Conservation (phyloP, 257 asterid genomes). For the Ocimum tenuiflorum region DNA sequence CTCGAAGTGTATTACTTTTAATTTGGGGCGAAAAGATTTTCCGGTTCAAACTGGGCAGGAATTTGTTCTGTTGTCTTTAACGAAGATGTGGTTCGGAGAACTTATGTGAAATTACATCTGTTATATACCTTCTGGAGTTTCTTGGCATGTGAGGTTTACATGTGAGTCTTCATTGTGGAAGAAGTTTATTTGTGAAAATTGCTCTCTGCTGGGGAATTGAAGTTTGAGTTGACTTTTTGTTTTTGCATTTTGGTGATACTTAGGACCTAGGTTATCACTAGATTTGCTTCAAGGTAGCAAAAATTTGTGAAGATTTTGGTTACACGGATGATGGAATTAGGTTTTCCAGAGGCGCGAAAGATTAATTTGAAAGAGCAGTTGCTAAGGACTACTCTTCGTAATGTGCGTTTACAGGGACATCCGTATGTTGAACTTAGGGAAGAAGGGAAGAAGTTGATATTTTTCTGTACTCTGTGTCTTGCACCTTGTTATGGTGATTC, state of each 20-base stretch:
- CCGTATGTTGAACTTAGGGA: conserved; percentile 77
- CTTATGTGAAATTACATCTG: background rate
- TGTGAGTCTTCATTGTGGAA: background rate
- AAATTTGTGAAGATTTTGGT: conserved; percentile 16
- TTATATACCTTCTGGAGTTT: too few relatives aligned
- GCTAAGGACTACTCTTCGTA: conserved; percentile 55
- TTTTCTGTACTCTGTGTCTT: conserved; percentile 76
- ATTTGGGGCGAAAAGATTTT: conserved; percentile 6
- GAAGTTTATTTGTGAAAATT: conserved; percentile 7
- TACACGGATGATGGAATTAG: conserved; percentile 44
- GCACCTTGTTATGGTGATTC: conserved; percentile 76
- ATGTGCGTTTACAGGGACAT: conserved; percentile 75
- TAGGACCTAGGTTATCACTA: conserved; percentile 20
- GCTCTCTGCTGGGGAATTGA: background rate
- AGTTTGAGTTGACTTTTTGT: background rate
- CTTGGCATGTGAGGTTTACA: background rate
- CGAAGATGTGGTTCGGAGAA: background rate
- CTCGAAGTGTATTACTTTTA: conserved; percentile 3
- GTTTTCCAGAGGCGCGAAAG: conserved; percentile 31
- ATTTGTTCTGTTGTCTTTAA: background rate
- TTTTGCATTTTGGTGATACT: conserved; percentile 6
- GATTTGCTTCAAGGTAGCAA: conserved; percentile 7
- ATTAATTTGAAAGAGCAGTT: conserved; percentile 63
- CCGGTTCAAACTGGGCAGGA: background rate
- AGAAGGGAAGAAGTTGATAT: conserved; percentile 75